Evolutionary conservation across 257 asterid genomes (phyloP), one percentile per base, ranked within the genome.

Genomic region (Solanum piurae): DNA sequence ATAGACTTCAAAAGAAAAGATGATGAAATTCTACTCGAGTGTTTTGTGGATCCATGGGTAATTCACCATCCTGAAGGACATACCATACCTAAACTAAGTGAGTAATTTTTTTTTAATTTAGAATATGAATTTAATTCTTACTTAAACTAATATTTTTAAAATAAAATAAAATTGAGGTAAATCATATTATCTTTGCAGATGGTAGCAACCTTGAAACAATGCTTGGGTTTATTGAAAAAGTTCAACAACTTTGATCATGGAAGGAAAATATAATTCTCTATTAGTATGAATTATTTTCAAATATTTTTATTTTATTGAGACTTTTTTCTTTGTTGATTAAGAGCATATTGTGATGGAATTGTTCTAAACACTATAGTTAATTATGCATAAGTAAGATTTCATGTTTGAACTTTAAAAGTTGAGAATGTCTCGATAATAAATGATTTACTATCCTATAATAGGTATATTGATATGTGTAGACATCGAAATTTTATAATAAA

Each of bases 61-160:
- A 88, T 91, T 83, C 60, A 87, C 42, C 90, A 91, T 82, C 76
- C 92, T 33, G 74, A 74, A 82, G 91, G 92, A 21, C 92, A 90
- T 85, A 88, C 87, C 0, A 29, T 91, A 37, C 93, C 93, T 6
- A 76, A 58, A 80, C 76, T 91, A 25, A 88, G 93, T 88, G 34
- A 83, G 90, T 72, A 27, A n/a, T 21, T 7, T n/a, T 4, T 12
- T 13, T 6, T 31, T 36, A 4, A 31, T 20, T 73, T 74, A 36
- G 52, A 37, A 10, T 74, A 37, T 74, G 31, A 23, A 21, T 36
- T 12, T 74, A 6, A 75, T 21, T 75, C 1, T 37, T 36, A 20
- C n/a, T 71, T 34, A 20, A 4, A 12, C 1, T 33, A 31, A 4
- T 1, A 7, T 16, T 58, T 16, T 20, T 6, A 0, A 5, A 49